Conservation (phyloP, 768 basidiomycete species). For the Pisolithus marmoratus region DNA sequence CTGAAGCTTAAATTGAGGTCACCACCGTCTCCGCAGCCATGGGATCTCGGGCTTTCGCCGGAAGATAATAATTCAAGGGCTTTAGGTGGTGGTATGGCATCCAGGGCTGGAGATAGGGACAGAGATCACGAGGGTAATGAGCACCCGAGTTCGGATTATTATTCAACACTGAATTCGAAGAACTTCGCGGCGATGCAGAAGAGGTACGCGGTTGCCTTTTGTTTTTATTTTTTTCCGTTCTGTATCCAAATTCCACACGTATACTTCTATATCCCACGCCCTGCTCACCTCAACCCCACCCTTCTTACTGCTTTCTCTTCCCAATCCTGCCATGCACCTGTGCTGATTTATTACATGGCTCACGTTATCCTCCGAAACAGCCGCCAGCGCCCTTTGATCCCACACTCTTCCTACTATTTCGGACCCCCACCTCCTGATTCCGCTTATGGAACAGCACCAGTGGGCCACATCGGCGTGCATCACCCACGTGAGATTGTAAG, state of each 20-base stretch:
- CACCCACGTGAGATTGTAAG: slow-evolving; percentile 90
- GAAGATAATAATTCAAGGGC: slow-evolving; percentile 29
- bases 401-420: slow-evolving; percentile 80
- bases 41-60: slow-evolving; percentile 56
- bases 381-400: slow-evolving; percentile 46
- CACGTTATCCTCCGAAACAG: slow-evolving; percentile 22
- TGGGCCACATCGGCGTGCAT: slow-evolving; percentile 84
- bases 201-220: slow-evolving; percentile 30
- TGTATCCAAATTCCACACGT: background rate
- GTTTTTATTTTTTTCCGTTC: slow-evolving; percentile 2
- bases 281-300: background rate
- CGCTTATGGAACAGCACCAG: slow-evolving; percentile 74
- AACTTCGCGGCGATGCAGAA: slow-evolving; percentile 41
- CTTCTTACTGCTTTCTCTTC: background rate
- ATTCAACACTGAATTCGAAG: slow-evolving; percentile 38
- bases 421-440: slow-evolving; percentile 73
- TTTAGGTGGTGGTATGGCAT: background rate
- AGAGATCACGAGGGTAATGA: background rate
- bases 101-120: background rate
- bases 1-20: slow-evolving; percentile 43
- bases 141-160: slow-evolving; percentile 28
- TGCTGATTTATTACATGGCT: too few species aligned
- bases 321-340: too few species aligned
- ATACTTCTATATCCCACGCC: background rate
- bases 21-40: slow-evolving; percentile 54